These are phyloP conservation scores for Aotearoamyces nothofagi DNA, from an alignment of 2,329 filamentous ascomycete genomes.

Conservation along the genomic window DNA sequence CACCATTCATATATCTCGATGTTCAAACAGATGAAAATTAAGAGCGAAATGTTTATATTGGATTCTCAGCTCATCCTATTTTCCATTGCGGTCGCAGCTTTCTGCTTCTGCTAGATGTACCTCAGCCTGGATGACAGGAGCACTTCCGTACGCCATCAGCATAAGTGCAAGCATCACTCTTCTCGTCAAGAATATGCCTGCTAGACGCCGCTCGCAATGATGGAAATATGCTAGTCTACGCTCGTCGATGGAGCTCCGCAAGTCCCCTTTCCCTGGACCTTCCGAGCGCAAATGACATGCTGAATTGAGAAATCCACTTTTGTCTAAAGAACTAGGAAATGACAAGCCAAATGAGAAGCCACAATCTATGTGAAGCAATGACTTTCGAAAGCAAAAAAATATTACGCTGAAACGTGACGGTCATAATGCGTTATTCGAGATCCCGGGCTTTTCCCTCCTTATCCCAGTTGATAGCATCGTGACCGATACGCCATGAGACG, in stretches of 20 bases:
- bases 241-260: constrained; percentile 7
- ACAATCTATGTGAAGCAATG: constrained; percentile 7
- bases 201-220: constrained; percentile 1
- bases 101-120: constrained; percentile 1
- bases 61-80: constrained; percentile 2
- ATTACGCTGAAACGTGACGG: constrained; percentile 15
- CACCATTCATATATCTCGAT: no score
- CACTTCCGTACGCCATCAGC: constrained; percentile 22
- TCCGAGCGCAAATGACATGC: constrained; percentile 19
- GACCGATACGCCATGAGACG: constrained; percentile 18
- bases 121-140: constrained; percentile 19
- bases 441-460: constrained; percentile 9
- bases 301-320: constrained; percentile 48
- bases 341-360: constrained; percentile 6
- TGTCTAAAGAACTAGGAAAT: constrained; percentile 29
- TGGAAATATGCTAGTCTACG: constrained; percentile 14
- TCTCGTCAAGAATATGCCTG: neutral
- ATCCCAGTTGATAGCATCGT: constrained; percentile 18
- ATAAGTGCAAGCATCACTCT: constrained; percentile 4
- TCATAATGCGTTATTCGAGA: constrained; percentile 20
- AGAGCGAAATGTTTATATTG: neutral
- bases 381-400: constrained; percentile 14
- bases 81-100: constrained; percentile 1
- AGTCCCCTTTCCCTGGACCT: neutral
- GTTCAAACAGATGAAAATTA: neutral